These are phyloP conservation scores for Lonicera japonica DNA, from an alignment of 129 eudicot genomes.

Conservation along the genomic window DNA sequence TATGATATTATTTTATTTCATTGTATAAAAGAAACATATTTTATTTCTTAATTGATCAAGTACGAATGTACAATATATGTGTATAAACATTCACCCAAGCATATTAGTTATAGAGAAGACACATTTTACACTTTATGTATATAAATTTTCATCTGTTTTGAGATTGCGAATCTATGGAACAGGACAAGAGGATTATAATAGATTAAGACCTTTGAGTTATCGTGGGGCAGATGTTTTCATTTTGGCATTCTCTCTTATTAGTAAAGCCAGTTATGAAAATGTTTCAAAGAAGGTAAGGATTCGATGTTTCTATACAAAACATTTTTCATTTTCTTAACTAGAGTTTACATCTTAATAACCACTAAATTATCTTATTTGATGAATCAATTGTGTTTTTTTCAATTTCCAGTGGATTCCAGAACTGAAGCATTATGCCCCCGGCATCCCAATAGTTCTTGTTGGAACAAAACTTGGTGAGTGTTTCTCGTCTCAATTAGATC, in stretches of 20 bases:
- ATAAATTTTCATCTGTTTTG: background rate
- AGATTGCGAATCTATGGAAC: background rate
- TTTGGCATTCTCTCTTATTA: slow-evolving; percentile 43
- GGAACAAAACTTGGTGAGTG: slow-evolving; percentile 44
- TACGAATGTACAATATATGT: background rate
- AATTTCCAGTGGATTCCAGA: slow-evolving; percentile 40
- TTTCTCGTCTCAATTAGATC: background rate
- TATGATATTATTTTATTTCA: background rate
- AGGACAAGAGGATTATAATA: slow-evolving; percentile 48
- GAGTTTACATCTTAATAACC: background rate
- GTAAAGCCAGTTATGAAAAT: slow-evolving; percentile 49
- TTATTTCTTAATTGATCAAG: background rate
- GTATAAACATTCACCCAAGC: background rate
- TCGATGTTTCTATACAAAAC: background rate
- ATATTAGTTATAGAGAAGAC: background rate
- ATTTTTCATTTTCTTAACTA: background rate
- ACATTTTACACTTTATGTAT: background rate
- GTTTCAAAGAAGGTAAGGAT: slow-evolving; percentile 33
- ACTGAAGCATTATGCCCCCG: slow-evolving; percentile 47
- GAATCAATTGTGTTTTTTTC: background rate
- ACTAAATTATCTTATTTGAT: background rate
- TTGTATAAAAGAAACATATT: too few species aligned
- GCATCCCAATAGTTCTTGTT: slow-evolving; percentile 41
- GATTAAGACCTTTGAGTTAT: slow-evolving; percentile 46
- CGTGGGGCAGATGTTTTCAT: slow-evolving; percentile 46